These are phyloP conservation scores for Melampsora larici-populina DNA, from an alignment of 1,284 basidiomycete species.

Conservation along the genomic window DNA sequence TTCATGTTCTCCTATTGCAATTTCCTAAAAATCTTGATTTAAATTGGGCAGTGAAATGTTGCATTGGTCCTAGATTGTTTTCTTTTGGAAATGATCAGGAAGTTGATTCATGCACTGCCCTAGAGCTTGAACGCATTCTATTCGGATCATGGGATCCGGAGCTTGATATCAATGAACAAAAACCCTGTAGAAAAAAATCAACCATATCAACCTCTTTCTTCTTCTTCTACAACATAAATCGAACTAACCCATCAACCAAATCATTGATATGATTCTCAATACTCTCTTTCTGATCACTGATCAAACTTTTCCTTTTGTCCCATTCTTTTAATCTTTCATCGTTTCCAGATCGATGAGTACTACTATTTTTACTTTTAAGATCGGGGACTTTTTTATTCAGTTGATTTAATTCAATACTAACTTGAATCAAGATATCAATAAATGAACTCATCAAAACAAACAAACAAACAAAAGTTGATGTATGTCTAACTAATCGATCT, in stretches of 20 bases:
- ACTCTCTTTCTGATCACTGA: constrained; percentile 69
- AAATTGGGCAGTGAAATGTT: no score
- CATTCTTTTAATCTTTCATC: constrained; percentile 66
- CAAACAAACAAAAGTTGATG: no score
- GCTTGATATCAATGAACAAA: constrained; percentile 97
- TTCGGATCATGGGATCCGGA: constrained; percentile 81
- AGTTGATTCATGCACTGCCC: constrained; percentile 86
- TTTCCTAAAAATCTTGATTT: no score
- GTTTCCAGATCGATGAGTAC: constrained; percentile 54
- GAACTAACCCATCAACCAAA: no score
- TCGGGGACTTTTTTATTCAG: no score
- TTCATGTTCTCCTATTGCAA: no score
- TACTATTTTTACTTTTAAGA: constrained; percentile 15
- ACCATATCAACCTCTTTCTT: not conserved
- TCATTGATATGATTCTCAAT: no score
- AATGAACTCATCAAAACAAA: no score
- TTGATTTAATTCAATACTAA: no score
- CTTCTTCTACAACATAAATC: not conserved
- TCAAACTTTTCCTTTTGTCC: constrained; percentile 70
- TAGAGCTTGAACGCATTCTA: constrained; percentile 87
- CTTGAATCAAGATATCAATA: no score
- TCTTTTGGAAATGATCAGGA: constrained; percentile 80
- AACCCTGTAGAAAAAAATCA: constrained; percentile 62
- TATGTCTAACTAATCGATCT: no score
- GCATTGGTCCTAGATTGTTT: no score